These are phyloP conservation scores for Kalmusia sp. DNA, from an alignment of 2,329 filamentous ascomycete species.

Conservation along the genomic window DNA sequence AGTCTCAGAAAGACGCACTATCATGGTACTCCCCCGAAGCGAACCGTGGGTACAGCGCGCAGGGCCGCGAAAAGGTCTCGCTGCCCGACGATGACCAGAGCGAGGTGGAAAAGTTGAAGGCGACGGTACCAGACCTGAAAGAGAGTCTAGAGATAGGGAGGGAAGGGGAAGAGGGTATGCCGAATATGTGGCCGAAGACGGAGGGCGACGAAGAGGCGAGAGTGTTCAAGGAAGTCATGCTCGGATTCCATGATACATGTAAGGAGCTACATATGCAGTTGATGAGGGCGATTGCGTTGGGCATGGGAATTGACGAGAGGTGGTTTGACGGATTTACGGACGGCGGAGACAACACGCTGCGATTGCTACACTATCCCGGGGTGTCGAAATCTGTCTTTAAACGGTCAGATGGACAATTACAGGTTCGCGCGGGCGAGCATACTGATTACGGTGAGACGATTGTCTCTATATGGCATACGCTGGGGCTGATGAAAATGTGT, in stretches of 20 bases:
- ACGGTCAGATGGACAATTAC: conserved; percentile 71
- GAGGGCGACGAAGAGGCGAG: conserved; percentile 60
- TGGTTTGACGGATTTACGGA: conserved; percentile 82
- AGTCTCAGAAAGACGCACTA: conserved; percentile 47
- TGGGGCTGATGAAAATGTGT: too few relatives aligned
- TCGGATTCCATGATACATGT: conserved; percentile 76
- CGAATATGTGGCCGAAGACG: conserved; percentile 78
- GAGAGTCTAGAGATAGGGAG: conserved; percentile 68
- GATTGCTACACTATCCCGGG: conserved; percentile 78
- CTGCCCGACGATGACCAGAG: conserved; percentile 37
- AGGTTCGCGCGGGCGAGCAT: conserved; percentile 80
- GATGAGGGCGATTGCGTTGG: conserved; percentile 86
- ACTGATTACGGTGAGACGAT: conserved; percentile 67
- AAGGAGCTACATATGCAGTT: conserved; percentile 77
- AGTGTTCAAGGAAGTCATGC: conserved; percentile 75
- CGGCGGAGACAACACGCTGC: conserved; percentile 59
- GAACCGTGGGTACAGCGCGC: conserved; percentile 57
- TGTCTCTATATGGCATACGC: too few relatives aligned
- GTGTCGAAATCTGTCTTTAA: conserved; percentile 71
- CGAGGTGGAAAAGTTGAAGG: conserved; percentile 45
- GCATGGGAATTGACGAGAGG: conserved; percentile 71
- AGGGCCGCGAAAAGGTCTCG: conserved; percentile 52
- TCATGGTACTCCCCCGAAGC: conserved; percentile 53
- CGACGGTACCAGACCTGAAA: conserved; percentile 55
- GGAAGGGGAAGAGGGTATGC: conserved; percentile 65